Evolutionary conservation across 768 basidiomycete species (phyloP), one percentile per base, ranked within the genome.

Genomic region (Crucibulum laeve): DNA sequence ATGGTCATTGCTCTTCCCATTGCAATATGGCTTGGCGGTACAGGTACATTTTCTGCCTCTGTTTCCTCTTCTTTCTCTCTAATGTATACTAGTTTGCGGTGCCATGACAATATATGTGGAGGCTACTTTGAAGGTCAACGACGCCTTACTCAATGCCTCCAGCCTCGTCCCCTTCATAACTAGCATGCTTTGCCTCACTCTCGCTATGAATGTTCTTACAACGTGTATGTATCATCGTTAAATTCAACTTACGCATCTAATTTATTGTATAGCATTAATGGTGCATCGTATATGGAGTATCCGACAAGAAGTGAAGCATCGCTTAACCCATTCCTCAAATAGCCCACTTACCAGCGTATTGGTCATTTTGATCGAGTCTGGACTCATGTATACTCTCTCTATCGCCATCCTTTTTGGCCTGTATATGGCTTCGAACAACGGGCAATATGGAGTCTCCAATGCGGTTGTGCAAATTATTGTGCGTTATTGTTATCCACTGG

Each of bases 391-490:
- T 39, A 68, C 68, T 4, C 23, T 53, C 14, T 61, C 63, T 1
- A 61, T 67, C 45, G 48, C 61, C 15, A 57, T 68, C 38, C 53
- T 69, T 10, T 67, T 69, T 39, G 57, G 41, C 10, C 45, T 65
- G 11, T 67, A 68, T 43, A 56, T 68, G 45, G 53, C 60, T 1
- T 63, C 61, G 15, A 65, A 60, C 40, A 67, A 69, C 41, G 68
- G 52, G 1, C 56, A 64, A 38, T 63, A 66, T 37, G 63, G 64
- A 4, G 63, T 67, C 7, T 70, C 67, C 3, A 60, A 69, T 45
- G 58, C 65, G 65, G 57, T 70, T 24, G 65, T 70, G 2, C 70
- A 71, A 49, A 69, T 72, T 24, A 69, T 72, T 47, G 68, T 65
- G 43, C 45, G 61, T 50, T 40, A 1, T n/a, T n/a, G n/a, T n/a